Conservation (phyloP, 495 filamentous ascomycete genomes). For the Letharia lupina region DNA sequence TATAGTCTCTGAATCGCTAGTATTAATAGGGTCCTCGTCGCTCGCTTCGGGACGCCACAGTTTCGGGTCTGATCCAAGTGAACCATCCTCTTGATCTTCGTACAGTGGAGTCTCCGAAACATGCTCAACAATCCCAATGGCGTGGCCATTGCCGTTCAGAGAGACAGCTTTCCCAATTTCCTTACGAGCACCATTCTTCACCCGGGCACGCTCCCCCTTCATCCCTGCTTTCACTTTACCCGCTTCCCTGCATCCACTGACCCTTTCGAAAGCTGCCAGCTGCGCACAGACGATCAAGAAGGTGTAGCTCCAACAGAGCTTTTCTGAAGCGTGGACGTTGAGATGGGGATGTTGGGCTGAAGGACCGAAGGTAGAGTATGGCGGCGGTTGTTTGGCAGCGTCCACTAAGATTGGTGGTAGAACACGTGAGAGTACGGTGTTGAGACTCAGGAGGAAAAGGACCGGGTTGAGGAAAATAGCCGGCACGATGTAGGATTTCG, state of each 20-base stretch:
- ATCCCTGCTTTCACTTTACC: conserved; percentile 16
- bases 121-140: neutral
- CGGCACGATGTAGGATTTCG: conserved; percentile 33
- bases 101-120: neutral
- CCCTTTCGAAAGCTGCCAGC: conserved; percentile 23
- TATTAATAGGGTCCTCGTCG: neutral
- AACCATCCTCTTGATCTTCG: neutral
- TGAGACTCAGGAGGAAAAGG: conserved; percentile 35
- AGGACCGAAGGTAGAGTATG: conserved; percentile 27
- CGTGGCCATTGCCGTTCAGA: neutral
- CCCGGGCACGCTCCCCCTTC: conserved; percentile 14
- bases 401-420: conserved; percentile 26
- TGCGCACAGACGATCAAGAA: conserved; percentile 26
- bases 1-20: conserved; percentile 9
- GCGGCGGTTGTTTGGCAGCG: conserved; percentile 26
- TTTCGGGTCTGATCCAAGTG: neutral
- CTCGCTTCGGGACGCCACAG: conserved; percentile 3
- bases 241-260: conserved; percentile 21
- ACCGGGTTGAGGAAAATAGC: conserved; percentile 38
- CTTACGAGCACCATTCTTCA: neutral
- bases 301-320: conserved; percentile 35
- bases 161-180: neutral
- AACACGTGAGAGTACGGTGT: conserved; percentile 32
- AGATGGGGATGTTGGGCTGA: conserved; percentile 27
- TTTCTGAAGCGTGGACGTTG: conserved; percentile 32